phyloP scores from a whole-genome alignment of 768 basidiomycete genomes.

The Lepiota venenata region DNA sequence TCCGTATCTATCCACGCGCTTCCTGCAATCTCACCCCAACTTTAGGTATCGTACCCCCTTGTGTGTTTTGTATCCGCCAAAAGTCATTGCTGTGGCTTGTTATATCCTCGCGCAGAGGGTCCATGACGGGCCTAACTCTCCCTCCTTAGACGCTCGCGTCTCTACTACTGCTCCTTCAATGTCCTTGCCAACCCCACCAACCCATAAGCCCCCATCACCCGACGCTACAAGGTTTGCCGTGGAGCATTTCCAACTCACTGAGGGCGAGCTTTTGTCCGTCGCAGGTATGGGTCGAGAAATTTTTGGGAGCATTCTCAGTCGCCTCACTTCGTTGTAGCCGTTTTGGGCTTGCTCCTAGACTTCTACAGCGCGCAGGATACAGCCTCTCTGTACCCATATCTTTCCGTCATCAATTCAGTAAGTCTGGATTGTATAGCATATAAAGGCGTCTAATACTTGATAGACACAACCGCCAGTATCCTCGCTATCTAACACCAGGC shows the following conservation, averaged over 20 bases:
- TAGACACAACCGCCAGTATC: conserved; percentile 48
- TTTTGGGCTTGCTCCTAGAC: conserved; percentile 63
- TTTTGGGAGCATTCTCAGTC: too few relatives aligned
- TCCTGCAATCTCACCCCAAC: conserved; percentile 11
- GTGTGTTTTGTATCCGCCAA: conserved; percentile 66
- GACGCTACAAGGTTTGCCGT: conserved; percentile 66
- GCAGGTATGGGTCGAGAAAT: conserved; percentile 43
- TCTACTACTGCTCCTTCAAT: conserved; percentile 68
- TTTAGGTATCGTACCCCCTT: conserved; percentile 75
- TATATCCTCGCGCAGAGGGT: conserved; percentile 74
- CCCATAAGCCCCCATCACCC: conserved; percentile 70
- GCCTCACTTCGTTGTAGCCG: conserved; percentile 37
- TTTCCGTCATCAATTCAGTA: conserved; percentile 48
- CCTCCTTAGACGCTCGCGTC: conserved; percentile 72
- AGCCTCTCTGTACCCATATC: conserved; percentile 38
- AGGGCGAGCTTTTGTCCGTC: conserved; percentile 52
- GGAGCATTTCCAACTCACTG: conserved; percentile 62
- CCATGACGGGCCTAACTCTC: conserved; percentile 68
- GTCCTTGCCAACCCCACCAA: conserved; percentile 78
- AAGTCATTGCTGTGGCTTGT: conserved; percentile 73
- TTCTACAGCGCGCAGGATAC: conserved; percentile 68
- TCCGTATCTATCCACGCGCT: conserved; percentile 1
- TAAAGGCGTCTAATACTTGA: not conserved
- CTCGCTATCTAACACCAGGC: conserved; percentile 10
- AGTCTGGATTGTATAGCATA: conserved; percentile 20